Base-by-base conservation (phyloP, 768 basidiomycete genomes). In the Leccinum rimulosum region DNA sequence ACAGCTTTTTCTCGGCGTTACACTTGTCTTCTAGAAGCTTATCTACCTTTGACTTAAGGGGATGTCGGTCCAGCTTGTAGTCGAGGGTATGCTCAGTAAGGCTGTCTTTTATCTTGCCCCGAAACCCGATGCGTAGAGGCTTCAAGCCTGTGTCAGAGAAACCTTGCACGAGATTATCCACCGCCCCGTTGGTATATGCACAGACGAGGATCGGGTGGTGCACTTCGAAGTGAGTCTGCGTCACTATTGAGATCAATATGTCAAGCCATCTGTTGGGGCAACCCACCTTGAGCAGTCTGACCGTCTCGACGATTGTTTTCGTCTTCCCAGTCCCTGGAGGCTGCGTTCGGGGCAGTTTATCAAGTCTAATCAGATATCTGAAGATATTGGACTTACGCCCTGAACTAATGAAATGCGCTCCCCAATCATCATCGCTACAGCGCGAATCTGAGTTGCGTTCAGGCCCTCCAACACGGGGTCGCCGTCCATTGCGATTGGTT, bases 281-380 rank as follows among this genome's bases (percentile, higher is more conserved):
- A 48, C 63, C 19, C 52, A 86, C 85, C 80, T 95, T 95, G 58
- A 95, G 82, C 17, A 95, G 68, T 63, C 84, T 88, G 58, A 92
- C 80, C 0, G 91, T 80, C 70, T 95, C 88, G n/a, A 93, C 85
- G 50, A 95, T 93, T 0, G 93, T 95, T 70, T 88, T 87, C 2
- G 94, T 95, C 74, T 98, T 98, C 36, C 95, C 95, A 0, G 93
- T 95, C 22, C 93, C 93, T 19, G 93, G 93, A 43, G 93, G 92
- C 90, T 93, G 65, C 17, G 62, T 52, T 55, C 33, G 56, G 51
- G 49, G 55, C 15, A 14, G 28, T 55, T 19, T 36, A 54, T 60
- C 19, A 58, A 36, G 36, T 27, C 35, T n/a, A n/a, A n/a, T n/a
- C n/a, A n/a, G n/a, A 45, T 28, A n/a, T 33, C 14, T 4, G 33